Base-by-base conservation (phyloP, 768 basidiomycete genomes). In the Auriscalpium microsporum region DNA sequence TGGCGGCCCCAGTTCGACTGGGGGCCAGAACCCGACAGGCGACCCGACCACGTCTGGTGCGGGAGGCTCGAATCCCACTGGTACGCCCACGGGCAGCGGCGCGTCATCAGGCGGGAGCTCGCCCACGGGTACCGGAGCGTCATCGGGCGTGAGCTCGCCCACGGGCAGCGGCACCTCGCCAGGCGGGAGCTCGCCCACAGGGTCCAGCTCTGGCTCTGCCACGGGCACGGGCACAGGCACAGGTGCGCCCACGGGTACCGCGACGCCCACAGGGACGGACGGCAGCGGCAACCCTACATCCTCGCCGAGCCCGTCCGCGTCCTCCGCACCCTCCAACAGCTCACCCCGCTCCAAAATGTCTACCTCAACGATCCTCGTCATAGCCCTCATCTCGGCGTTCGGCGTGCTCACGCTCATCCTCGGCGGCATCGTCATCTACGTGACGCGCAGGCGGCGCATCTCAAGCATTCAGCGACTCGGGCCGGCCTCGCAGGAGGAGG, bases 341-440 rank as follows among this genome's bases (percentile, higher is more conserved):
- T 34, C 13, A 10, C n/a, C 33, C 34, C 10, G 16, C 38, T 23
- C 16, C 37, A 10, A 13, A 28, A 37, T 52, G 0, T 8, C 50
- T 37, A n/a, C 44, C 10, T 19, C 49, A 0, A 48, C 36, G 14
- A 48, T 56, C 37, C 36, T 40, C 10, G 52, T 45, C 23, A 52
- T 55, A 51, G 17, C 35, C 23, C 35, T 56, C 16, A 28, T 53
- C 21, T 45, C 55, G 23, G 16, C 54, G 1, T 47, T 63, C 11
- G 50, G 50, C 44, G 38, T 59, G n/a, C 56, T 62, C 34, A 33
- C 40, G 7, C 58, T 65, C 17, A 42, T 59, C 23, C 50, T 45
- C n/a, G 58, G 57, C n/a, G 63, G 48, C 10, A 38, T 63, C 50
- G 28, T 58, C 19, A 42, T 63, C 36, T 53, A 48, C 34, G 21